Percentiles rank a stretch among this genome's conserved stretches.
These are phyloP conservation scores for Kwoniella europaea DNA, from an alignment of 768 basidiomycete species.

Conservation along the genomic window DNA sequence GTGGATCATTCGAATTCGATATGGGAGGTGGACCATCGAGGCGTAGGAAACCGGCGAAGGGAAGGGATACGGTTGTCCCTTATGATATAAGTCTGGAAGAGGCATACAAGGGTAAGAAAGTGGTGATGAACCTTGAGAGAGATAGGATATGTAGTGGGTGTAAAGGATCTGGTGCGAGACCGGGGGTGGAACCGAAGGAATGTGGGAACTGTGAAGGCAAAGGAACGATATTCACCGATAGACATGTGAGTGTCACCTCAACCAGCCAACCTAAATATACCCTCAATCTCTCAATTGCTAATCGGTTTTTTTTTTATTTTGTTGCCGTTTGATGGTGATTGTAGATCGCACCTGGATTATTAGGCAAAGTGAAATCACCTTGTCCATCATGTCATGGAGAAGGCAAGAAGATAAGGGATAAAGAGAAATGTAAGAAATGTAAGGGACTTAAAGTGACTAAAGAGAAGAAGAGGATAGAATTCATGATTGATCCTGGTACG, in stretches of 20 bases:
- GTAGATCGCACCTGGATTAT: slow-evolving; percentile 53
- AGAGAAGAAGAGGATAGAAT: slow-evolving; percentile 87
- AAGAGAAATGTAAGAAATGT: slow-evolving; percentile 72
- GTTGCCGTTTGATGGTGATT: neutral
- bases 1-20: slow-evolving; percentile 64
- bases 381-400: slow-evolving; percentile 59
- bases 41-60: slow-evolving; percentile 36
- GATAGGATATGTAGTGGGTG: slow-evolving; percentile 77
- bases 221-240: slow-evolving; percentile 61
- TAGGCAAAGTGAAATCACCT: slow-evolving; percentile 54
- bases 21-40: slow-evolving; percentile 59
- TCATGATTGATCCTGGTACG: slow-evolving; percentile 86
- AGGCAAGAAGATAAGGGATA: slow-evolving; percentile 46
- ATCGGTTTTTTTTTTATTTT: neutral
- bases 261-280: neutral
- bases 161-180: slow-evolving; percentile 85
- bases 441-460: slow-evolving; percentile 81
- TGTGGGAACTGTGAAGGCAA: slow-evolving; percentile 83
- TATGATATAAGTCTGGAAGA: slow-evolving; percentile 90
- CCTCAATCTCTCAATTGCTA: neutral
- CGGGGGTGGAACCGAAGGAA: slow-evolving; percentile 79
- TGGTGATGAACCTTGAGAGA: slow-evolving; percentile 87
- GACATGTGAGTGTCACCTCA: slow-evolving; percentile 50
- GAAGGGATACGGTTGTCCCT: slow-evolving; percentile 35
- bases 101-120: slow-evolving; percentile 85